Base-by-base conservation (phyloP, 192 early-diverging fungal species). In the Ambispora gerdemannii region DNA sequence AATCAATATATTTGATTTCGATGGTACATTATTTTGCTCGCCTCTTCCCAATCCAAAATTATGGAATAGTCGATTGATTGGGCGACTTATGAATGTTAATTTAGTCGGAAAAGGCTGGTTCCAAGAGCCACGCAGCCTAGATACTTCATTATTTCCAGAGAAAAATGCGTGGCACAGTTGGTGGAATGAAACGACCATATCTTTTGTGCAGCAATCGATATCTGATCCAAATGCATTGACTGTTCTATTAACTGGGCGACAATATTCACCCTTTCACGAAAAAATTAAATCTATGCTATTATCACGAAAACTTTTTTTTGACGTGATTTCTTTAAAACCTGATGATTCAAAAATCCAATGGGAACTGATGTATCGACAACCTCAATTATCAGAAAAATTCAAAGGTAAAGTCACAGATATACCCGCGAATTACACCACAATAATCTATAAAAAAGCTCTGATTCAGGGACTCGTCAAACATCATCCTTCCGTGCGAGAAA, bases 1-100 rank as follows among this genome's bases (percentile, higher is more conserved):
- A n/a, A n/a, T n/a, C n/a, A 71, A 77, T 13, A 78, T 88, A 22
- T 86, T 88, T 68, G 87, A 88, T 71, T 88, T 88, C 82, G 87
- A 88, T 72, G 83, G 84, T 69, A 88, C 87, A 13, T 74, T 88
- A 55, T 88, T 86, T 73, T 77, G 78, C 28, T 86, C 87, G 22
- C 87, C 87, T 1, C 65, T 78, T 27, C 85, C 87, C 6, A 88
- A 85, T 60, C 82, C 82, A 15, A 70, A 75, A 10, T 80, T 88
- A 34, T 88, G 87, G 87, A 83, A 85, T 52, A 67, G 61, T 2
- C 75, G 73, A 19, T 80, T 85, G 6, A 74, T 80, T 28, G 84
- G 86, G 1, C 79, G 80, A 72, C 65, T 88, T 43, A 81, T 73
- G 27, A 80, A 79, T 67, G 80, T 80, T 22, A 79, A 82, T n/a